Evolutionary conservation across 2,329 filamentous ascomycete species (phyloP).

Genomic region (Seiridium unicorne): DNA sequence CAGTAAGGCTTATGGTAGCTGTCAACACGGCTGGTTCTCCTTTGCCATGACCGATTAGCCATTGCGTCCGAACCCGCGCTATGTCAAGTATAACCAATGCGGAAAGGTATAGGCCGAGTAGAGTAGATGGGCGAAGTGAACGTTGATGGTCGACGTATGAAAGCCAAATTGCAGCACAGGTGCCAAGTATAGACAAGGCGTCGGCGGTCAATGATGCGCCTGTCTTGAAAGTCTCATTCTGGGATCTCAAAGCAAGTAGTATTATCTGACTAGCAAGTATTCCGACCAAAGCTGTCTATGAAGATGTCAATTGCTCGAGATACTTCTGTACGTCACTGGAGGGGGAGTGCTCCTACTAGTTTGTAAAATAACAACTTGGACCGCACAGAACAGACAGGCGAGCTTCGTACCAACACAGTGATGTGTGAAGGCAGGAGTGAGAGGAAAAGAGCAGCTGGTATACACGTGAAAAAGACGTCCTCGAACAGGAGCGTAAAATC

Average conservation of each 20-base stretch:
- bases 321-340: no score
- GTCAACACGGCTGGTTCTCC: constrained; percentile 12
- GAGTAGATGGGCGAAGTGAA: constrained; percentile 20
- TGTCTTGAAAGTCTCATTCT: constrained; percentile 6
- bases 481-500: constrained; percentile 27
- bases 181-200: constrained; percentile 14
- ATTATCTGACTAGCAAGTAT: constrained; percentile 15
- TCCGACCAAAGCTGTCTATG: constrained; percentile 7
- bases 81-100: constrained; percentile 14
- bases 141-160: constrained; percentile 18
- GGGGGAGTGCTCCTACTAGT: constrained; percentile 10
- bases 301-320: background rate
- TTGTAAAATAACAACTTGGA: constrained; percentile 10
- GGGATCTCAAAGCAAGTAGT: constrained; percentile 15
- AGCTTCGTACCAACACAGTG: constrained; percentile 1
- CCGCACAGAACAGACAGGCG: constrained; percentile 3
- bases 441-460: constrained; percentile 18
- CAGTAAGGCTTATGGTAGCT: constrained; percentile 10
- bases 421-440: constrained; percentile 12
- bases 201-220: constrained; percentile 18
- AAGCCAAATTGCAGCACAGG: constrained; percentile 9
- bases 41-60: constrained; percentile 13
- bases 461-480: constrained; percentile 20
- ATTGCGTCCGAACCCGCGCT: constrained; percentile 16
- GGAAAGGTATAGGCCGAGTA: constrained; percentile 21